Conservation (phyloP, 257 asterid species). For the Asclepias syriaca region DNA sequence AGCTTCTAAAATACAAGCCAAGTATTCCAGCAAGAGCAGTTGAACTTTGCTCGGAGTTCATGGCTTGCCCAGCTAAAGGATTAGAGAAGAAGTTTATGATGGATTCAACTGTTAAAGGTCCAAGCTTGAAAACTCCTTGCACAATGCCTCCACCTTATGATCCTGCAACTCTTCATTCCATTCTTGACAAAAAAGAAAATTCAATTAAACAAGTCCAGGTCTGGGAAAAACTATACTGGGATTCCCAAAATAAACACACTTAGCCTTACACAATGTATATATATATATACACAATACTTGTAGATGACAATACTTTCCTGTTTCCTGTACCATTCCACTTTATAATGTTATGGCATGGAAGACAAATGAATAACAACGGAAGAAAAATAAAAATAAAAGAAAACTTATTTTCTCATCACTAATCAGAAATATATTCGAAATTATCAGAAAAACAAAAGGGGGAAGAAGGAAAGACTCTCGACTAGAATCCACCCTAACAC, state of each 20-base stretch:
- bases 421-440: no score
- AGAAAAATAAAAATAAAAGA: no score
- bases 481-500: background rate
- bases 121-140: slow-evolving; percentile 43
- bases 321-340: background rate
- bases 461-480: background rate
- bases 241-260: slow-evolving; percentile 28
- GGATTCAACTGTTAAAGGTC: slow-evolving; percentile 54
- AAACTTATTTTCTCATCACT: no score
- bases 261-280: background rate
- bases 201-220: slow-evolving; percentile 53
- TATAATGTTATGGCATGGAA: no score
- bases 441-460: background rate
- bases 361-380: no score
- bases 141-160: slow-evolving; percentile 64
- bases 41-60: slow-evolving; percentile 60
- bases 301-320: background rate
- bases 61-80: slow-evolving; percentile 60
- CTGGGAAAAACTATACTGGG: slow-evolving; percentile 66
- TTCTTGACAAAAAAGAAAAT: slow-evolving; percentile 29
- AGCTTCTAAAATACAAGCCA: slow-evolving; percentile 72
- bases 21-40: slow-evolving; percentile 42
- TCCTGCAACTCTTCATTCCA: slow-evolving; percentile 49
- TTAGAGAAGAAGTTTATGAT: slow-evolving; percentile 50
- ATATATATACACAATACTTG: background rate